Percentiles rank a stretch among this genome's conserved stretches.
Evolutionary conservation across 2,329 filamentous ascomycete genomes (phyloP).

Genomic region (Monosporascus sp.): DNA sequence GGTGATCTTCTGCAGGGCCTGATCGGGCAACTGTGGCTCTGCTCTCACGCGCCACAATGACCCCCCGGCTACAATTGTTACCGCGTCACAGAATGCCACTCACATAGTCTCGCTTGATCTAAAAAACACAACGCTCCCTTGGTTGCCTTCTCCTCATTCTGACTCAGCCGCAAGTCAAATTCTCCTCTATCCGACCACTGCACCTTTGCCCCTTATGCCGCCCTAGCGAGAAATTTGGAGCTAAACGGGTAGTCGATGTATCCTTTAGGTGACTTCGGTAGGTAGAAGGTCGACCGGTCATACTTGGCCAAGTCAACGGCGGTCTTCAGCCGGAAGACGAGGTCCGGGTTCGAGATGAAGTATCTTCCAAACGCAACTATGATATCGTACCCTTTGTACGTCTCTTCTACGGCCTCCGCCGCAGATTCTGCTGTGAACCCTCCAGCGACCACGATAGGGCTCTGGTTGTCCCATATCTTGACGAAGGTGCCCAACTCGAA

Average conservation of each 20-base stretch:
- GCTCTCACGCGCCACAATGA: neutral
- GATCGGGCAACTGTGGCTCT: neutral
- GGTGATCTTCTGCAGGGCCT: too few species aligned
- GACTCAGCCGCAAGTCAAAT: neutral
- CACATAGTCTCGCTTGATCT: neutral
- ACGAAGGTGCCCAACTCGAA: slow-evolving; percentile 38
- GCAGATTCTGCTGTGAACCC: slow-evolving; percentile 34
- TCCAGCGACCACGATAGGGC: slow-evolving; percentile 42
- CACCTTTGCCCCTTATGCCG: neutral
- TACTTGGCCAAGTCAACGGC: slow-evolving; percentile 38
- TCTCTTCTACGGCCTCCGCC: slow-evolving; percentile 31
- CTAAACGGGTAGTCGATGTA: slow-evolving; percentile 18
- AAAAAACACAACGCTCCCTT: too few species aligned
- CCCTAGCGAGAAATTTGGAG: neutral
- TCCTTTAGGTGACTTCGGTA: slow-evolving; percentile 7
- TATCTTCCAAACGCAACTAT: slow-evolving; percentile 41
- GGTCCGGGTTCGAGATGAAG: slow-evolving; percentile 44
- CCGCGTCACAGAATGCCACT: neutral
- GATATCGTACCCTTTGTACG: slow-evolving; percentile 34
- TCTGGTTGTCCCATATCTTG: slow-evolving; percentile 35
- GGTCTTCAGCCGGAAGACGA: slow-evolving; percentile 37
- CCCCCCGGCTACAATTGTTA: neutral
- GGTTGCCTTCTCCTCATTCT: too few species aligned
- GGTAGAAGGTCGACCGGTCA: slow-evolving; percentile 40
- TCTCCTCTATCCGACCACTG: neutral